phyloP scores from a whole-genome alignment of 116 monocot genomes.

The Posidonia oceanica region DNA sequence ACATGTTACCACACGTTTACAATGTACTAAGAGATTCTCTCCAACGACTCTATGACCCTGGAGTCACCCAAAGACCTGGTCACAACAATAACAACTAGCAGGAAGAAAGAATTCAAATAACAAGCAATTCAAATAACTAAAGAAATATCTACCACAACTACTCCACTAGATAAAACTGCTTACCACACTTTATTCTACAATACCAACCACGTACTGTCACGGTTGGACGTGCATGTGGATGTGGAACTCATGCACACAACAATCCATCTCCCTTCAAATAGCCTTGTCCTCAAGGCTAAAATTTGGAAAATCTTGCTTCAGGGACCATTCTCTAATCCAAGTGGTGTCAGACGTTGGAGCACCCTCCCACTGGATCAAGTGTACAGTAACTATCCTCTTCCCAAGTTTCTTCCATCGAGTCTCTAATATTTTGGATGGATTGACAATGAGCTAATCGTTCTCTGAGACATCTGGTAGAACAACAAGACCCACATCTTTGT shows the following conservation, averaged over 20 bases:
- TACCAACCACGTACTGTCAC: too few relatives aligned
- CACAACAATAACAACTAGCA: too few relatives aligned
- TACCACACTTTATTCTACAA: too few relatives aligned
- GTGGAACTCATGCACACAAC: background rate
- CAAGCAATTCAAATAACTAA: too few relatives aligned
- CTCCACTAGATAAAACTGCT: too few relatives aligned
- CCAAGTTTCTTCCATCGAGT: background rate
- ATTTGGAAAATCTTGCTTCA: background rate
- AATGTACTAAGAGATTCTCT: too few relatives aligned
- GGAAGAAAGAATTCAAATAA: too few relatives aligned
- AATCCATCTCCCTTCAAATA: background rate
- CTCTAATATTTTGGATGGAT: background rate
- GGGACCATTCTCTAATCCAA: background rate
- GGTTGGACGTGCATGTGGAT: too few relatives aligned
- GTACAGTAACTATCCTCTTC: background rate
- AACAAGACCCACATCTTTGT: background rate
- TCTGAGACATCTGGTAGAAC: background rate
- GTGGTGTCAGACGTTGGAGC: background rate
- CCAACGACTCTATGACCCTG: too few relatives aligned
- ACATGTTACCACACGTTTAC: too few relatives aligned
- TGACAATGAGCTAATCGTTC: background rate
- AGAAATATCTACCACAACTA: too few relatives aligned
- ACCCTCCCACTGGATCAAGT: background rate
- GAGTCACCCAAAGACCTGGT: too few relatives aligned
- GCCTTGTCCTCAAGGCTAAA: conserved; percentile 2